A percentile compares a stretch with the other conserved stretches of the same genome.
These are phyloP conservation scores for Phytophthora fragariaefolia DNA, from an alignment of 352 stramenopile species.

Conservation along the genomic window DNA sequence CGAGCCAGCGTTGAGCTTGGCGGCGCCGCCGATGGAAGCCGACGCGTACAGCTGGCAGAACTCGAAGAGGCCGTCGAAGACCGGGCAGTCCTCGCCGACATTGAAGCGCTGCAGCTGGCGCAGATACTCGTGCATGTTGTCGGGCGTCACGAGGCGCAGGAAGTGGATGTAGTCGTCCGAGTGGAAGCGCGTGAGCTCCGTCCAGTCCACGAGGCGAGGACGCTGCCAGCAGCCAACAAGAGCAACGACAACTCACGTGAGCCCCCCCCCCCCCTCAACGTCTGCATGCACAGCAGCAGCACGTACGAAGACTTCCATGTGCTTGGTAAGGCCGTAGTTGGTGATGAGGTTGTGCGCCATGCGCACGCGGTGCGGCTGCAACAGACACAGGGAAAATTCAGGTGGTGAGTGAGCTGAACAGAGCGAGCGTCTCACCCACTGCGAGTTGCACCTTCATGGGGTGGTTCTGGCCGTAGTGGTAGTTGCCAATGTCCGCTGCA, in stretches of 20 bases:
- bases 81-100: slow-evolving; percentile 99
- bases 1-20: slow-evolving; percentile 95
- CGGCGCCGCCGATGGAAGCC: slow-evolving; percentile 96
- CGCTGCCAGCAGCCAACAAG: slow-evolving; percentile 47
- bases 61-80: slow-evolving; percentile 99
- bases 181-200: slow-evolving; percentile 99
- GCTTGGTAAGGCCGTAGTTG: slow-evolving; percentile 98
- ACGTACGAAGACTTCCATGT: slow-evolving; percentile 99
- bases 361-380: slow-evolving; percentile 96
- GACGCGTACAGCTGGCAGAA: slow-evolving; percentile 99
- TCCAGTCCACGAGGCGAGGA: slow-evolving; percentile 95
- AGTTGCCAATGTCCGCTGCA: slow-evolving; percentile 97
- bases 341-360: slow-evolving; percentile 99
- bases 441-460: slow-evolving; percentile 87
- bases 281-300: neutral
- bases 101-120: slow-evolving; percentile 96
- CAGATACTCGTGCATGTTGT: slow-evolving; percentile 98
- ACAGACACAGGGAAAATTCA: neutral
- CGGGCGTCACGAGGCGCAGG: slow-evolving; percentile 96
- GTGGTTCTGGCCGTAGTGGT: slow-evolving; percentile 97
- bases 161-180: slow-evolving; percentile 99
- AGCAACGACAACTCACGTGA: slow-evolving; percentile 10
- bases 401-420: too few relatives aligned
- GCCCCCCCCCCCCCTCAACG: too few relatives aligned
- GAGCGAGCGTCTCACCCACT: neutral